Conservation (phyloP, 805 yeast genomes). For the Starmerella sp. region DNA sequence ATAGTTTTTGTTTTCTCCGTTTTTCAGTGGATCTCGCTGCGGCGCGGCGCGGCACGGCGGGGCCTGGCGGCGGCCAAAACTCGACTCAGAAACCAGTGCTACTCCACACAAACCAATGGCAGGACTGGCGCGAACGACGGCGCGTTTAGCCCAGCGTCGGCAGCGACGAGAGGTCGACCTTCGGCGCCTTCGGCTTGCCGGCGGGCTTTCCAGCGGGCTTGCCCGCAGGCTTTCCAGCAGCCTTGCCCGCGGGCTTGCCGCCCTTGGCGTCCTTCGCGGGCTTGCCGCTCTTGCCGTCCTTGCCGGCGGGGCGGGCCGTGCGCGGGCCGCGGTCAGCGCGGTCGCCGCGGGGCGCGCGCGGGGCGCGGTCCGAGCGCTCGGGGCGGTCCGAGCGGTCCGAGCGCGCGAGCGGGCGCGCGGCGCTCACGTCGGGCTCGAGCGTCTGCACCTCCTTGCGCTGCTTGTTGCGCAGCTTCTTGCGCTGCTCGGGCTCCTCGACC, state of each 20-base stretch:
- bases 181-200: slow-evolving; percentile 13
- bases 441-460: slow-evolving; percentile 70
- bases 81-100: background rate
- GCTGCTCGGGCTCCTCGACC: slow-evolving; percentile 34
- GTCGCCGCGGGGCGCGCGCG: slow-evolving; percentile 17
- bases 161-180: slow-evolving; percentile 20
- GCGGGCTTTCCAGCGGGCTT: slow-evolving; percentile 25
- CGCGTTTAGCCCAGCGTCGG: slow-evolving; percentile 18
- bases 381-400: slow-evolving; percentile 33
- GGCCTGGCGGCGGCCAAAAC: background rate
- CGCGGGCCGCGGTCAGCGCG: slow-evolving; percentile 23
- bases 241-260: slow-evolving; percentile 8
- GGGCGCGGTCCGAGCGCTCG: slow-evolving; percentile 14
- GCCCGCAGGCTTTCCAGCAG: slow-evolving; percentile 6
- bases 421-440: slow-evolving; percentile 25
- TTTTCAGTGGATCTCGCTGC: background rate
- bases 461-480: slow-evolving; percentile 62
- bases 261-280: too few species aligned
- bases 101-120: background rate
- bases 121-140: too few species aligned
- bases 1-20: background rate
- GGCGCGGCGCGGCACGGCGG: too few species aligned
- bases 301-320: slow-evolving; percentile 22
- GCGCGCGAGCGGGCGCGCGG: slow-evolving; percentile 14
- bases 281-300: slow-evolving; percentile 22